Percentiles rank a stretch among this genome's conserved stretches.
These are phyloP conservation scores for Solanum etuberosum DNA, from an alignment of 257 asterid genomes.

Conservation along the genomic window DNA sequence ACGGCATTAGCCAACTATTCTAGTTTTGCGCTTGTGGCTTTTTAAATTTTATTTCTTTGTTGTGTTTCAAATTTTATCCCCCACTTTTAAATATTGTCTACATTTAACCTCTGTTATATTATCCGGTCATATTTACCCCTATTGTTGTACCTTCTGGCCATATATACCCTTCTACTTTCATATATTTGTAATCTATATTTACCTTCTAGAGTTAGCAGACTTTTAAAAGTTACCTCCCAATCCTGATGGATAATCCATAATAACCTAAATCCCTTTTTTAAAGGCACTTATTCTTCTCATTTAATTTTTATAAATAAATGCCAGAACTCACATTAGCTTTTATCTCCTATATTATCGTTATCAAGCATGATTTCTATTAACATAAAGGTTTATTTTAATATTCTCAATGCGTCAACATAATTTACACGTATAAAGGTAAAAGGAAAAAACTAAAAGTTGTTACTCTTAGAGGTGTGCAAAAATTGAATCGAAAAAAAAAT, in stretches of 20 bases:
- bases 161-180: background rate
- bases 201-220: background rate
- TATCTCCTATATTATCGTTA: no score
- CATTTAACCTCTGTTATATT: background rate
- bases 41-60: background rate
- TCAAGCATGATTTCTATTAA: no score
- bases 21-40: background rate
- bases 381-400: background rate
- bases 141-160: background rate
- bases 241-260: no score
- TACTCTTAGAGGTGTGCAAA: no score
- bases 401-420: background rate
- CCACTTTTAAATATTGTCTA: background rate
- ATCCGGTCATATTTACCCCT: background rate
- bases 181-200: background rate
- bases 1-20: background rate
- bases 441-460: background rate
- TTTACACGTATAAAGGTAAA: background rate
- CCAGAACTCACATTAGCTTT: no score
- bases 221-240: no score
- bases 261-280: no score
- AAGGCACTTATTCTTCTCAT: no score
- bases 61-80: background rate
- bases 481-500: no score
- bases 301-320: no score